A percentile compares a stretch with the other conserved stretches of the same genome.
These are phyloP conservation scores for Sarocladium strictum DNA, from an alignment of 2,329 filamentous ascomycete genomes.

Conservation along the genomic window DNA sequence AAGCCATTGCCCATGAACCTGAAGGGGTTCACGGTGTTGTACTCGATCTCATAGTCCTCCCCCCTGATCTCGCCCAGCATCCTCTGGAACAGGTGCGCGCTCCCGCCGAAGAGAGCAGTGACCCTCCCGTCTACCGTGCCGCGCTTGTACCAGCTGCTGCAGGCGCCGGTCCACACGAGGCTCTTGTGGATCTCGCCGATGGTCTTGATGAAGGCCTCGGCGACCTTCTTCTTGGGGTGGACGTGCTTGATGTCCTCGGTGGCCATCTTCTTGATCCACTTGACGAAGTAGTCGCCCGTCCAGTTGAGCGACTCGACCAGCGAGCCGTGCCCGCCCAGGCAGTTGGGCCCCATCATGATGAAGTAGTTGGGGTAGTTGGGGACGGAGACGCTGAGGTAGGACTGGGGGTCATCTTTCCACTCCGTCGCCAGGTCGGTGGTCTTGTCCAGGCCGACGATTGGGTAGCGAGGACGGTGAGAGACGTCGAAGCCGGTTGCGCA, in stretches of 20 bases:
- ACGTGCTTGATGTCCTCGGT: conserved; percentile 35
- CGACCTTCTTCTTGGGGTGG: conserved; percentile 7
- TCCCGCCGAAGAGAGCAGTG: conserved; percentile 44
- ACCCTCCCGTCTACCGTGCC: conserved; percentile 37
- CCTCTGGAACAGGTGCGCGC: conserved; percentile 45
- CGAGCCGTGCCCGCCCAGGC: conserved; percentile 43
- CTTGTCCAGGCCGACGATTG: conserved; percentile 15
- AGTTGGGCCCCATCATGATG: conserved; percentile 44
- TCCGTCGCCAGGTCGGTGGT: conserved; percentile 13
- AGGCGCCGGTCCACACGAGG: conserved; percentile 41
- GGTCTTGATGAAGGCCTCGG: conserved; percentile 21
- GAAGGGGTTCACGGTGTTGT: conserved; percentile 21
- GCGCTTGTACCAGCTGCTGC: conserved; percentile 47
- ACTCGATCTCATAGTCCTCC: conserved; percentile 49
- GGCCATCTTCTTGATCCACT: conserved; percentile 43
- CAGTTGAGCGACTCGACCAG: conserved; percentile 46
- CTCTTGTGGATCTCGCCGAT: conserved; percentile 39
- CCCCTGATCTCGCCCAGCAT: conserved; percentile 44
- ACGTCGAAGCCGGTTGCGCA: conserved; percentile 29
- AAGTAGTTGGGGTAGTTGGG: conserved; percentile 21
- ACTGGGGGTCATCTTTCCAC: conserved; percentile 16
- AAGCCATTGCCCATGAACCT: conserved; percentile 4
- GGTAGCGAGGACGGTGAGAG: conserved; percentile 16
- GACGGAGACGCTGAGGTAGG: conserved; percentile 17
- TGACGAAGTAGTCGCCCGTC: conserved; percentile 45